These are phyloP conservation scores for Lasiodiplodia hormozganensis DNA, from an alignment of 2,329 filamentous ascomycete species.

Conservation along the genomic window DNA sequence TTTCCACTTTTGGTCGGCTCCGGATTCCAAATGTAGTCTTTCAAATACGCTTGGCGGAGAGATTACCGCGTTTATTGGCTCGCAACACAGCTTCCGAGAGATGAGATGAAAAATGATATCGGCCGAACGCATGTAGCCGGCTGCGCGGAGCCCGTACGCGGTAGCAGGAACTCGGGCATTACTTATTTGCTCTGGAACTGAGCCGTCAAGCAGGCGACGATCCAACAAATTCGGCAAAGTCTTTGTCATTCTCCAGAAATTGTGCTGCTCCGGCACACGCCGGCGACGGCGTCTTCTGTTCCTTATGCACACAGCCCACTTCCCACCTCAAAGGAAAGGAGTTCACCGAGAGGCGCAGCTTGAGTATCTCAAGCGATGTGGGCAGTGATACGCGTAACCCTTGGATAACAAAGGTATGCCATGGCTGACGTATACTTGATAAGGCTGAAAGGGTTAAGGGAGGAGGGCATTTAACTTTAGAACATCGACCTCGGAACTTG, in stretches of 20 bases:
- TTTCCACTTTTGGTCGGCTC: neutral
- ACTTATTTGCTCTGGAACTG: neutral
- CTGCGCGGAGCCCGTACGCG: neutral
- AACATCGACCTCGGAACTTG: neutral
- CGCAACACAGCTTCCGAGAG: neutral
- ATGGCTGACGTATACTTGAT: neutral
- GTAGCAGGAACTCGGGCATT: neutral
- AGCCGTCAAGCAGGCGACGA: neutral
- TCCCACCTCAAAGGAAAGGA: neutral
- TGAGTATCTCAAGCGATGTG: neutral
- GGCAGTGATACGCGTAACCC: constrained; percentile 8
- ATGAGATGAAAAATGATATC: neutral
- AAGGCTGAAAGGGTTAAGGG: too few species aligned
- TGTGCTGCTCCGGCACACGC: neutral
- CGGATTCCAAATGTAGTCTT: neutral
- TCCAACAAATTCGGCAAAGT: neutral
- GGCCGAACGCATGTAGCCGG: neutral
- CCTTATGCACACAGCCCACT: neutral
- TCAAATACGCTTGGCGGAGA: neutral
- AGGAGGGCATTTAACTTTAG: neutral
- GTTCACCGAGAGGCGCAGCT: neutral
- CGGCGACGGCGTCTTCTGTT: neutral
- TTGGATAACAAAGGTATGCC: neutral
- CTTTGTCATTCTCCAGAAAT: neutral
- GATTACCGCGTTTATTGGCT: neutral